Percentiles rank a stretch among this genome's conserved stretches.
These are phyloP conservation scores for Polyrhizophydium stewartii DNA, from an alignment of 371 early-diverging fungal species.

Conservation along the genomic window DNA sequence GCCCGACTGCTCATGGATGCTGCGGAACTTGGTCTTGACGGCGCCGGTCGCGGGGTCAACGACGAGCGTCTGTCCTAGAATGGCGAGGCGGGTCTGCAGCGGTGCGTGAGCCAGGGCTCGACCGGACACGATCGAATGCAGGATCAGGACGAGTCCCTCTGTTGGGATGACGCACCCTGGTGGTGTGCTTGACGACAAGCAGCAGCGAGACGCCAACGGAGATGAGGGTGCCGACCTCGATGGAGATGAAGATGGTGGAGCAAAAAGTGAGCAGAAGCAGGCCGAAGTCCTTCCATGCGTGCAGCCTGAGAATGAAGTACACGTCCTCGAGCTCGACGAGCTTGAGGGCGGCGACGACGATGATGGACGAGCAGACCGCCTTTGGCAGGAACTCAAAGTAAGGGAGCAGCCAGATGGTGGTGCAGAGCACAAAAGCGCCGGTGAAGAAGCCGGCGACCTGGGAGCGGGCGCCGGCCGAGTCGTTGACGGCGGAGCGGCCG, in stretches of 20 bases:
- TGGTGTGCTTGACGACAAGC: conserved; percentile 86
- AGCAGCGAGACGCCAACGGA: conserved; percentile 81
- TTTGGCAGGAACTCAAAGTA: conserved; percentile 83
- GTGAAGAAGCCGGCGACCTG: conserved; percentile 84
- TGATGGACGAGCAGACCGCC: conserved; percentile 78
- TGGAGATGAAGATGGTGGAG: conserved; percentile 75
- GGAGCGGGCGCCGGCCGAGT: conserved; percentile 82
- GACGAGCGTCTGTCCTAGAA: conserved; percentile 35
- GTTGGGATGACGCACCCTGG: conserved; percentile 31
- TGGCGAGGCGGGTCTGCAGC: conserved; percentile 35
- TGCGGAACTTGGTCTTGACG: conserved; percentile 42
- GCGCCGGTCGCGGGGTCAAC: conserved; percentile 32
- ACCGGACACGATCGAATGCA: too few relatives aligned
- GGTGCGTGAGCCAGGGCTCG: neutral
- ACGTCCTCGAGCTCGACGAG: conserved; percentile 80
- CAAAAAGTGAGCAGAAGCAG: conserved; percentile 76
- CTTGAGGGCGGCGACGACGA: conserved; percentile 79
- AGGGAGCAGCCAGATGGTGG: conserved; percentile 69
- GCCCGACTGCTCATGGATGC: conserved; percentile 59
- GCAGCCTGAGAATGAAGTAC: conserved; percentile 71
- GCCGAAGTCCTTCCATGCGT: conserved; percentile 82
- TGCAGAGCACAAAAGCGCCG: conserved; percentile 66
- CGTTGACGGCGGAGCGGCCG: conserved; percentile 84
- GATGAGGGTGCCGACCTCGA: conserved; percentile 87
- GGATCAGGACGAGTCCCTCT: too few relatives aligned